Evolutionary conservation across 257 asterid species (phyloP).

Genomic region (Solanum lycopersicoides): DNA sequence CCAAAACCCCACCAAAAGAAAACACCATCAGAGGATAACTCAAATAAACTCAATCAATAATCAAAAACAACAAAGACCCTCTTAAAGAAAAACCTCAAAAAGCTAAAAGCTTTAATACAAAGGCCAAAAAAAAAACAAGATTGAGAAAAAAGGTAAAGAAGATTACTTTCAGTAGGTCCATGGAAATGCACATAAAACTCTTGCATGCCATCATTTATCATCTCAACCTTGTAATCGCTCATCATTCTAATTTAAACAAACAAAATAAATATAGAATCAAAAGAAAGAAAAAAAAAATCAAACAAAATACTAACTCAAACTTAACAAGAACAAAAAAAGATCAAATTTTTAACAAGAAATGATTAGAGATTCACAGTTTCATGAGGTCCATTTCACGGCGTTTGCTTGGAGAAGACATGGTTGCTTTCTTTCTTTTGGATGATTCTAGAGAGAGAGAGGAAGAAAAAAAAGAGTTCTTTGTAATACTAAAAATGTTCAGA

Average conservation of each 20-base stretch:
- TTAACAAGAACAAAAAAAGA: neutral
- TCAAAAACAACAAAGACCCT: constrained; percentile 7
- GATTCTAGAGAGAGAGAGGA: neutral
- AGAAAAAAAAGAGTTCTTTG: neutral
- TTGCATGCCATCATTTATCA: constrained; percentile 85
- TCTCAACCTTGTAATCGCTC: constrained; percentile 97
- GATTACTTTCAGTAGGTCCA: constrained; percentile 87
- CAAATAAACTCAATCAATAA: neutral
- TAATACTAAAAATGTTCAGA: neutral
- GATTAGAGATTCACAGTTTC: constrained; percentile 58
- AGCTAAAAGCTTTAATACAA: neutral
- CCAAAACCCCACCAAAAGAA: neutral
- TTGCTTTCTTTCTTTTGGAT: neutral
- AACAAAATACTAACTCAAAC: neutral
- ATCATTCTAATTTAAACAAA: constrained; percentile 61
- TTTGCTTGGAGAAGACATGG: constrained; percentile 98
- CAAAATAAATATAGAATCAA: neutral
- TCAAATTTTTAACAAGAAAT: neutral
- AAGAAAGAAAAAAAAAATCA: neutral
- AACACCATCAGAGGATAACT: neutral
- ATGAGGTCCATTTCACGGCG: constrained; percentile 97
- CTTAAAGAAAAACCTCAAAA: constrained; percentile 5
- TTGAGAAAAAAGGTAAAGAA: constrained; percentile 11
- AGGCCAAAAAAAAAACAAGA: constrained; percentile 2
- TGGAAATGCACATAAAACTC: constrained; percentile 82